phyloP scores from a whole-genome alignment of 2,329 filamentous ascomycete genomes.

The Botryosphaeria dothidea region DNA sequence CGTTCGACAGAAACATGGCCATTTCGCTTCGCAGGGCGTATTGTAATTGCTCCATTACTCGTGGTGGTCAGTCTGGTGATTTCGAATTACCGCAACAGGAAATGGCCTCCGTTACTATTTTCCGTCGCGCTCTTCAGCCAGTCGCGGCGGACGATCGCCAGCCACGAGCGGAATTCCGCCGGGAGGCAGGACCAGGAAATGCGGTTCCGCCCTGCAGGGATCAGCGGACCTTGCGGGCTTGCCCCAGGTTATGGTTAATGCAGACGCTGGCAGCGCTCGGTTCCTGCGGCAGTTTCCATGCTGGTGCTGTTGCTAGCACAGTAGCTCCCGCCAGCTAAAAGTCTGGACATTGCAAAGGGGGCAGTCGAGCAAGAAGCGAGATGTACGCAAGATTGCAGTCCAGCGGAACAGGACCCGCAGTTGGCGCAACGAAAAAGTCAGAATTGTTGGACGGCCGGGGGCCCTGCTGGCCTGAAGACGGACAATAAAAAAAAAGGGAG shows the following conservation, averaged over 20 bases:
- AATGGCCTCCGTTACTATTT: conserved; percentile 8
- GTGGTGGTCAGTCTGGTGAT: neutral
- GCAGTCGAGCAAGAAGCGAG: neutral
- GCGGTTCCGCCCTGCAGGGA: neutral
- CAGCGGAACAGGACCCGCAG: neutral
- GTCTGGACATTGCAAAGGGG: neutral
- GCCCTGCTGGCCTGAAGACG: neutral
- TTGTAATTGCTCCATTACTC: neutral
- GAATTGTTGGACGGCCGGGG: neutral
- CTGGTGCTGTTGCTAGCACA: neutral
- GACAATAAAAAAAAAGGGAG: neutral
- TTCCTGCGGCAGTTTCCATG: neutral
- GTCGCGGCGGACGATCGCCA: neutral
- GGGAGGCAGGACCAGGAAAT: neutral
- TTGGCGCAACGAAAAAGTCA: neutral
- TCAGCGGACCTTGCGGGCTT: neutral
- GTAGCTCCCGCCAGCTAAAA: neutral
- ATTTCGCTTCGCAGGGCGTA: neutral
- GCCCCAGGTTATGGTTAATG: neutral
- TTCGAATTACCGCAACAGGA: neutral
- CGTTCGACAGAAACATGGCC: neutral
- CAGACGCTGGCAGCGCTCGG: neutral
- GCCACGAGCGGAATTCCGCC: neutral
- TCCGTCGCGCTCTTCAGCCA: neutral
- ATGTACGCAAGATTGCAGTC: neutral